Conservation (phyloP, 768 basidiomycete genomes). For the Phlebiopsis gigantea region DNA sequence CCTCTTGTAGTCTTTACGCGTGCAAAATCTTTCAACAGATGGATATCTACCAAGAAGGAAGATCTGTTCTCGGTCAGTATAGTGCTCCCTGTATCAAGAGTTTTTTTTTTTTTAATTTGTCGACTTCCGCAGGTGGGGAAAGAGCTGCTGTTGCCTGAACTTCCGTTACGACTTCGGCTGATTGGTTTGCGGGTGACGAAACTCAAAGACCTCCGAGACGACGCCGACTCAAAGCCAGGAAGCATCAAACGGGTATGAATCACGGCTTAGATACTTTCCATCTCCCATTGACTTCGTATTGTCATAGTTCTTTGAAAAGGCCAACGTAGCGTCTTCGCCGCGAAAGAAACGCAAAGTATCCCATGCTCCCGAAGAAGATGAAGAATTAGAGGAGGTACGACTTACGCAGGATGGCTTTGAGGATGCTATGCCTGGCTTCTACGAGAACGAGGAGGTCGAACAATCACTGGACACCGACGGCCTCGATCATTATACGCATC, state of each 20-base stretch:
- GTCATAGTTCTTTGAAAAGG: conserved; percentile 53
- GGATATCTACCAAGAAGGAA: conserved; percentile 71
- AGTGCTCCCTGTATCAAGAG: no score
- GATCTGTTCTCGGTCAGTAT: conserved; percentile 67
- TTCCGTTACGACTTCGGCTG: conserved; percentile 75
- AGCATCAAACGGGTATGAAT: conserved; percentile 71
- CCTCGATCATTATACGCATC: neutral
- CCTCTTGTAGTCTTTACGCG: conserved; percentile 62
- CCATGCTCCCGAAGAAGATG: neutral
- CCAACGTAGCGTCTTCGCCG: conserved; percentile 13
- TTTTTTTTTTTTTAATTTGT: neutral
- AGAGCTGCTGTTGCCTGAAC: conserved; percentile 74
- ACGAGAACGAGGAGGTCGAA: conserved; percentile 15
- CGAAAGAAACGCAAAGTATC: conserved; percentile 17
- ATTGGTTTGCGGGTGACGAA: conserved; percentile 89
- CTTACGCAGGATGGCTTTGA: conserved; percentile 22
- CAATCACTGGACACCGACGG: neutral
- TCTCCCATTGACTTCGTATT: neutral
- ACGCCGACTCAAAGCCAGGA: conserved; percentile 27
- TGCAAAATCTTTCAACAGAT: conserved; percentile 73
- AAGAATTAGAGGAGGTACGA: conserved; percentile 1
- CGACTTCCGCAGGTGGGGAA: conserved; percentile 55
- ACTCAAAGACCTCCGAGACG: conserved; percentile 71
- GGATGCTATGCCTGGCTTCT: conserved; percentile 22
- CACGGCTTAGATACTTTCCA: neutral